Conservation (phyloP, 768 basidiomycete species). For the Psilocybe sp. region DNA sequence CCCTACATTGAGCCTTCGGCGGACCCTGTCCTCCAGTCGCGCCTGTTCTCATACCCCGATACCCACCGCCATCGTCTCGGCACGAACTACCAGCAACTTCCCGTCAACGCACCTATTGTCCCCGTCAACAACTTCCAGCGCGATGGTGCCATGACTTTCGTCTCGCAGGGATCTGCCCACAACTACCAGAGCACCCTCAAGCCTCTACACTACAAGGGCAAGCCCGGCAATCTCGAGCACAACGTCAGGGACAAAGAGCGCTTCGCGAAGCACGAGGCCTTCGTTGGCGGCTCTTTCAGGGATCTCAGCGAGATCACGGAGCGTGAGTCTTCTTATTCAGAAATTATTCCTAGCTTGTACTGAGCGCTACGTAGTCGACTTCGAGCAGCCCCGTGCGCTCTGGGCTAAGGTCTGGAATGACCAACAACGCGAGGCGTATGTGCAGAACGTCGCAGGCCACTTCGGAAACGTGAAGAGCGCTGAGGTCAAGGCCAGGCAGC, state of each 20-base stretch:
- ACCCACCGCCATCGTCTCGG: constrained; percentile 86
- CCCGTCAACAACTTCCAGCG: constrained; percentile 92
- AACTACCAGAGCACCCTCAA: constrained; percentile 83
- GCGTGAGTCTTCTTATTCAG: constrained; percentile 44
- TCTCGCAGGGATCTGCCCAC: constrained; percentile 81
- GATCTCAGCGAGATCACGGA: constrained; percentile 77
- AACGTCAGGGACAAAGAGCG: constrained; percentile 36
- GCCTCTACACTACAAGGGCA: constrained; percentile 62
- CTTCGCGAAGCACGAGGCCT: constrained; percentile 65
- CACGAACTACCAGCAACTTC: constrained; percentile 79
- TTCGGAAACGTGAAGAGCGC: constrained; percentile 58
- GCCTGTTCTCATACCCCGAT: constrained; percentile 93
- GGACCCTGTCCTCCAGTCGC: constrained; percentile 92
- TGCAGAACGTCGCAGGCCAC: constrained; percentile 66
- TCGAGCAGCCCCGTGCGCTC: constrained; percentile 76
- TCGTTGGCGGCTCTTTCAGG: constrained; percentile 64
- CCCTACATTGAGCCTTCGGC: constrained; percentile 88
- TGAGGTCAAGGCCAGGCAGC: constrained; percentile 59
- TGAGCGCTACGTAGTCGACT: constrained; percentile 54
- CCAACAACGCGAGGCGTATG: constrained; percentile 54
- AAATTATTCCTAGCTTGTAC: neutral
- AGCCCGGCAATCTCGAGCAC: constrained; percentile 44
- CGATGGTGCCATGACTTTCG: constrained; percentile 65
- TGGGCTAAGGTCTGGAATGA: constrained; percentile 70
- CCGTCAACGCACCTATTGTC: constrained; percentile 76